These are phyloP conservation scores for Acacia acuminata DNA, from an alignment of 306 rosid genomes.

Conservation along the genomic window DNA sequence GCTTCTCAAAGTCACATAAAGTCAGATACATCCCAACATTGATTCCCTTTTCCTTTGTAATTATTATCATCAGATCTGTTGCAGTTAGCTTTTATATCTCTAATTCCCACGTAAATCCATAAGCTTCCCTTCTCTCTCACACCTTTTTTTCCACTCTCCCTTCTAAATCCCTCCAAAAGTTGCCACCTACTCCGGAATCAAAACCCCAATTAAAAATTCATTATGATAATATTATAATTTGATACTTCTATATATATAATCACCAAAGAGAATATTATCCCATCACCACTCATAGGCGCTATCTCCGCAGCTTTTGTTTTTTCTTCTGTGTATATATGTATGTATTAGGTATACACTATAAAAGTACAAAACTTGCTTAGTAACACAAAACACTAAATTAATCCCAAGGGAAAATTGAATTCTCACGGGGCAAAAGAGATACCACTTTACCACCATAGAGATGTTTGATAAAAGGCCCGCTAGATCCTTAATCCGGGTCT, in stretches of 20 bases:
- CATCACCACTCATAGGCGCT: slow-evolving; percentile 53
- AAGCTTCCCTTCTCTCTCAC: slow-evolving; percentile 48
- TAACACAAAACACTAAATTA: slow-evolving; percentile 20
- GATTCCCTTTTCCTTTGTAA: slow-evolving; percentile 89
- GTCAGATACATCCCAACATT: slow-evolving; percentile 91
- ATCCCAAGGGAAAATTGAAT: not conserved
- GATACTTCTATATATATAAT: slow-evolving; percentile 32
- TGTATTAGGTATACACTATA: slow-evolving; percentile 26
- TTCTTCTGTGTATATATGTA: slow-evolving; percentile 34
- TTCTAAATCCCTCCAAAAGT: slow-evolving; percentile 69
- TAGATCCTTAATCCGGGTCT: too few relatives aligned
- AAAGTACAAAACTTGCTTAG: slow-evolving; percentile 8
- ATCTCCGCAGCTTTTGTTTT: slow-evolving; percentile 57
- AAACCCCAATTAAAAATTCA: slow-evolving; percentile 44
- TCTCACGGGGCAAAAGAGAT: not conserved
- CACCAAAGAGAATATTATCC: slow-evolving; percentile 48
- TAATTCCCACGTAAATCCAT: slow-evolving; percentile 49
- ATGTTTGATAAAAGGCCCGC: too few relatives aligned
- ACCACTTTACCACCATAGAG: not conserved
- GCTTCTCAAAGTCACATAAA: slow-evolving; percentile 62
- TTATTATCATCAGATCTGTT: slow-evolving; percentile 67
- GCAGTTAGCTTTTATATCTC: slow-evolving; percentile 23
- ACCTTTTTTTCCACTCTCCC: slow-evolving; percentile 33
- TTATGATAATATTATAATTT: slow-evolving; percentile 31
- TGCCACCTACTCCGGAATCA: slow-evolving; percentile 96